A percentile compares a stretch with the other conserved stretches of the same genome.
These are phyloP conservation scores for Bipolaris oryzae DNA, from an alignment of 2,329 filamentous ascomycete species.

Conservation along the genomic window DNA sequence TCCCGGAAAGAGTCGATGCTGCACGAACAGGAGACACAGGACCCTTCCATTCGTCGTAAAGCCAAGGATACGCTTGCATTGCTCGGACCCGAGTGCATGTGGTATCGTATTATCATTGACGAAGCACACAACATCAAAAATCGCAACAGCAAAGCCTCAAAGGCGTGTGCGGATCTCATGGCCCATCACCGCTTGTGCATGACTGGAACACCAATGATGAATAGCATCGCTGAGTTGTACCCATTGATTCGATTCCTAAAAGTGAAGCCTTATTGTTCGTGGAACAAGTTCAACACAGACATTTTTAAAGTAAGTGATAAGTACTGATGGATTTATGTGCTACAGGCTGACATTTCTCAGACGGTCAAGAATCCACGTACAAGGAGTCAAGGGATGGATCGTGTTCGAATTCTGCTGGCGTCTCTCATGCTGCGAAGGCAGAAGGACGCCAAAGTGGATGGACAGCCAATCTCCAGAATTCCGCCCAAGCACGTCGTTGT, in stretches of 20 bases:
- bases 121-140: constrained; percentile 86
- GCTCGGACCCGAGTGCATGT: constrained; percentile 64
- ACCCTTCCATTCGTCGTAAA: constrained; percentile 25
- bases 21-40: constrained; percentile 48
- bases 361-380: constrained; percentile 50
- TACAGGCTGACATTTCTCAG: constrained; percentile 8
- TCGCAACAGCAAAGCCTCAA: constrained; percentile 64
- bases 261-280: constrained; percentile 75
- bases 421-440: constrained; percentile 82
- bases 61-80: constrained; percentile 49
- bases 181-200: constrained; percentile 73
- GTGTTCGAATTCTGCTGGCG: constrained; percentile 76
- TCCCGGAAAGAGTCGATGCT: constrained; percentile 56
- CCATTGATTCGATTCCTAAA: constrained; percentile 77
- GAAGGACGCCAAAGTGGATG: constrained; percentile 79
- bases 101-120: constrained; percentile 72
- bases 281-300: constrained; percentile 65
- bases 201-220: constrained; percentile 89
- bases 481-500: constrained; percentile 68
- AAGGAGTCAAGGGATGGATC: constrained; percentile 64
- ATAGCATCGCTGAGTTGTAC: constrained; percentile 76
- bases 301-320: constrained; percentile 52
- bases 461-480: constrained; percentile 73
- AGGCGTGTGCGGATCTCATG: constrained; percentile 64
- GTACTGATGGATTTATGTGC: neutral